phyloP scores from a whole-genome alignment of 1,139 yeast genomes.

The Trichomonascaceae sp. region DNA sequence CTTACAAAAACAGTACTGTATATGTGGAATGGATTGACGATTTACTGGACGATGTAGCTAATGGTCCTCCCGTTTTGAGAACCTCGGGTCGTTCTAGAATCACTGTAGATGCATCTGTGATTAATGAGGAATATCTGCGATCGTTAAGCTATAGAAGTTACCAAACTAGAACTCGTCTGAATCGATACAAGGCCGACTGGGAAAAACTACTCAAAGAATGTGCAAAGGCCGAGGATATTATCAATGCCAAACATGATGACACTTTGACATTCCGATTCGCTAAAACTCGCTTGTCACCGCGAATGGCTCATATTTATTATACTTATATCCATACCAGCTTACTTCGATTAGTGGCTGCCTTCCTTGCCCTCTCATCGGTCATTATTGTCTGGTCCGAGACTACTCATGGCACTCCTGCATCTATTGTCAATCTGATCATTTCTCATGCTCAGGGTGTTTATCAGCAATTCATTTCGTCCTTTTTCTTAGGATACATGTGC shows the following conservation, averaged over 20 bases:
- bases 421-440: conserved; percentile 52
- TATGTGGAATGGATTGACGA: conserved; percentile 36
- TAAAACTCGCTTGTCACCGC: conserved; percentile 34
- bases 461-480: conserved; percentile 37
- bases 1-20: conserved; percentile 33
- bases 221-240: conserved; percentile 33
- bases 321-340: conserved; percentile 43
- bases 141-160: conserved; percentile 23
- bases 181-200: conserved; percentile 37
- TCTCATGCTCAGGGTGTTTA: conserved; percentile 29
- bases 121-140: conserved; percentile 27
- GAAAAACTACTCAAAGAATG: conserved; percentile 34
- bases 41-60: conserved; percentile 26
- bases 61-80: conserved; percentile 17
- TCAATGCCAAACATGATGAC: conserved; percentile 19
- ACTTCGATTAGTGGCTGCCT: conserved; percentile 37
- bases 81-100: conserved; percentile 18
- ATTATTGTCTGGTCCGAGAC: conserved; percentile 66
- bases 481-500: conserved; percentile 61
- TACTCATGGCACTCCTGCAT: conserved; percentile 60
- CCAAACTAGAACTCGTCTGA: conserved; percentile 25
- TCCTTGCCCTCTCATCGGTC: conserved; percentile 45
- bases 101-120: conserved; percentile 24
- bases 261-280: conserved; percentile 29
- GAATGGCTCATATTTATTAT: conserved; percentile 37